These are phyloP conservation scores for Diaporthe aspalathi DNA, from an alignment of 2,329 filamentous ascomycete genomes.

Conservation along the genomic window DNA sequence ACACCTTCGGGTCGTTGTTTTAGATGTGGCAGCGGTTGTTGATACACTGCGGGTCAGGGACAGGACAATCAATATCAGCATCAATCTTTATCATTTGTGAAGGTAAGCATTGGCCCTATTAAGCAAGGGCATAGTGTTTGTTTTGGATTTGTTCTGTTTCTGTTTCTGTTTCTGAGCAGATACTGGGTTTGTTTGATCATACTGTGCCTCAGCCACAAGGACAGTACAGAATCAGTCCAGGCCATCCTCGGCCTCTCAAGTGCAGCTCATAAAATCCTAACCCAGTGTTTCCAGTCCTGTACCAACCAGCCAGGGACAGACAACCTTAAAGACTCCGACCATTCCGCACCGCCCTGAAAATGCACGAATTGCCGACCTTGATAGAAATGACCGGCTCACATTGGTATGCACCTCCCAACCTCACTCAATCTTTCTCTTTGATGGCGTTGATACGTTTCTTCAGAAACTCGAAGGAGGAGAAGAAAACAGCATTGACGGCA, in stretches of 20 bases:
- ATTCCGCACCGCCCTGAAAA: background rate
- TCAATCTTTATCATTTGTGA: background rate
- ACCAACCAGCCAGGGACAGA: background rate
- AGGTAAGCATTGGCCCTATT: background rate
- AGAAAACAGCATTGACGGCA: slow-evolving; percentile 89
- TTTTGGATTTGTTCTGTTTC: slow-evolving; percentile 28
- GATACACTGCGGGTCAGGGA: background rate
- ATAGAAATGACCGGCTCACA: background rate
- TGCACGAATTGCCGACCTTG: slow-evolving; percentile 6
- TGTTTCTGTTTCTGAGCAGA: slow-evolving; percentile 24
- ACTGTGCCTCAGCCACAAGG: background rate
- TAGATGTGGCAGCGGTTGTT: background rate
- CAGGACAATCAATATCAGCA: background rate
- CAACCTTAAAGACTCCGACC: slow-evolving; percentile 25
- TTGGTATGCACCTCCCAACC: background rate
- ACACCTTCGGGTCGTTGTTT: background rate
- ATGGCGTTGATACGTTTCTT: slow-evolving; percentile 74
- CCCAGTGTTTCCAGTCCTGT: slow-evolving; percentile 10
- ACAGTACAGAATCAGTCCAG: slow-evolving; percentile 14
- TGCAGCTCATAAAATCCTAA: slow-evolving; percentile 24
- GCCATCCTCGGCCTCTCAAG: background rate
- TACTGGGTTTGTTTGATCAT: slow-evolving; percentile 8
- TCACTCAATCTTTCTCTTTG: slow-evolving; percentile 53
- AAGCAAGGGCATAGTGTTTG: background rate
- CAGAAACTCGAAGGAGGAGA: slow-evolving; percentile 86